These are phyloP conservation scores for Ulmus americana DNA, from an alignment of 331 rosid species.

Conservation along the genomic window DNA sequence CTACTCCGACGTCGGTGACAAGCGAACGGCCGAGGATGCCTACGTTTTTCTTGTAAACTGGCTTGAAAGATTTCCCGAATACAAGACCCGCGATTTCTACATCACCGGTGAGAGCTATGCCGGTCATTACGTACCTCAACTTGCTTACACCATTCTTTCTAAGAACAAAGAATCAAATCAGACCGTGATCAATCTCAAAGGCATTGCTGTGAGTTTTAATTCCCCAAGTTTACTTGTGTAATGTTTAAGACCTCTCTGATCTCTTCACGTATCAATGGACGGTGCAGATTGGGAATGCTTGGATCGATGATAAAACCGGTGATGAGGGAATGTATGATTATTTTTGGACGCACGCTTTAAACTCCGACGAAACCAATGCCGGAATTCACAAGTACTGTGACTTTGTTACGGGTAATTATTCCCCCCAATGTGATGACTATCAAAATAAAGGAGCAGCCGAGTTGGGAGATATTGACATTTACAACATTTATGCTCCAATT, in stretches of 20 bases:
- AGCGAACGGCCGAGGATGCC: conserved; percentile 38
- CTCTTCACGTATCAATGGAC: too few species aligned
- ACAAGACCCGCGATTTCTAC: conserved; percentile 29
- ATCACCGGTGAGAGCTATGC: conserved; percentile 38
- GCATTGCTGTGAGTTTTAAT: conserved; percentile 32
- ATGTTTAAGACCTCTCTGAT: too few species aligned
- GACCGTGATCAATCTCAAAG: conserved; percentile 29
- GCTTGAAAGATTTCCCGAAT: conserved; percentile 34
- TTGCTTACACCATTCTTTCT: conserved; percentile 26
- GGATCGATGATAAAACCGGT: conserved; percentile 29
- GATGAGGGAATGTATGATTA: conserved; percentile 11
- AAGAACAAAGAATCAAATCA: conserved; percentile 11
- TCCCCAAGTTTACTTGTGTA: neutral
- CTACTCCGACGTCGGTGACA: conserved; percentile 38
- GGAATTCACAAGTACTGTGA: conserved; percentile 26
- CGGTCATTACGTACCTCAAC: conserved; percentile 35
- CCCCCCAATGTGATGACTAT: conserved; percentile 24
- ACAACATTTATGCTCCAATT: conserved; percentile 45
- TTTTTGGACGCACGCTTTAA: conserved; percentile 30
- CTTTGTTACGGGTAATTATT: conserved; percentile 4
- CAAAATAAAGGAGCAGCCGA: conserved; percentile 11
- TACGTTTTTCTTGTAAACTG: conserved; percentile 33
- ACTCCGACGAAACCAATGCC: conserved; percentile 26
- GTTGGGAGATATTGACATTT: conserved; percentile 26
- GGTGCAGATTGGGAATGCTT: conserved; percentile 36